Evolutionary conservation across 208 protist genomes (phyloP).

Genomic region (Leishmania turanica): DNA sequence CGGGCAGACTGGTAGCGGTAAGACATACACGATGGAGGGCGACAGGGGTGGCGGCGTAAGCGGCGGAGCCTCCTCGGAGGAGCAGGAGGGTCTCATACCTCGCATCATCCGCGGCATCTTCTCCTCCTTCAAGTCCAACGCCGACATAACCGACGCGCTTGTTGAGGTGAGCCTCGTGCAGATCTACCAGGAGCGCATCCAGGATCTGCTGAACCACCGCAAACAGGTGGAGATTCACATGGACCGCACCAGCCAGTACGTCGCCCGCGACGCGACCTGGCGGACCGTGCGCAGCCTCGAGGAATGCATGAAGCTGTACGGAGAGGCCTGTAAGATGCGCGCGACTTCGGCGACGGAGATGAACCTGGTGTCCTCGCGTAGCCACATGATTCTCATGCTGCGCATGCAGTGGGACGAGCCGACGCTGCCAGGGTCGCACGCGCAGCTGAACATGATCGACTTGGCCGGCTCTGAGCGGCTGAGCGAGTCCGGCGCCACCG

Average conservation of each 20-base stretch:
- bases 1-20: constrained; percentile 96
- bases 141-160: constrained; percentile 69
- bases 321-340: constrained; percentile 69
- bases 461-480: constrained; percentile 93
- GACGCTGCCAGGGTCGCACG: constrained; percentile 74
- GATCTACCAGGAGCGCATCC: constrained; percentile 92
- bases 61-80: constrained; percentile 21
- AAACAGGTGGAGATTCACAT: constrained; percentile 91
- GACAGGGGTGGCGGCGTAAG: constrained; percentile 28
- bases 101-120: constrained; percentile 83
- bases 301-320: constrained; percentile 87
- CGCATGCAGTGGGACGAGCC: constrained; percentile 92
- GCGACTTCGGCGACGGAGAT: constrained; percentile 87
- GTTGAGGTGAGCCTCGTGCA: constrained; percentile 87
- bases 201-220: constrained; percentile 80
- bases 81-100: constrained; percentile 67
- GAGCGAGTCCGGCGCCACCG: constrained; percentile 81
- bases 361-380: constrained; percentile 91
- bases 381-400: constrained; percentile 92
- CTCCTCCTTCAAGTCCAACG: constrained; percentile 53
- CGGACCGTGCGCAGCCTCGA: constrained; percentile 50
- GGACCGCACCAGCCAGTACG: constrained; percentile 86
- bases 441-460: constrained; percentile 94
- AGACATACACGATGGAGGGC: constrained; percentile 93
- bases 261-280: constrained; percentile 87